These are phyloP conservation scores for Pythium sukuiense DNA, from an alignment of 352 stramenopile genomes.

Conservation along the genomic window DNA sequence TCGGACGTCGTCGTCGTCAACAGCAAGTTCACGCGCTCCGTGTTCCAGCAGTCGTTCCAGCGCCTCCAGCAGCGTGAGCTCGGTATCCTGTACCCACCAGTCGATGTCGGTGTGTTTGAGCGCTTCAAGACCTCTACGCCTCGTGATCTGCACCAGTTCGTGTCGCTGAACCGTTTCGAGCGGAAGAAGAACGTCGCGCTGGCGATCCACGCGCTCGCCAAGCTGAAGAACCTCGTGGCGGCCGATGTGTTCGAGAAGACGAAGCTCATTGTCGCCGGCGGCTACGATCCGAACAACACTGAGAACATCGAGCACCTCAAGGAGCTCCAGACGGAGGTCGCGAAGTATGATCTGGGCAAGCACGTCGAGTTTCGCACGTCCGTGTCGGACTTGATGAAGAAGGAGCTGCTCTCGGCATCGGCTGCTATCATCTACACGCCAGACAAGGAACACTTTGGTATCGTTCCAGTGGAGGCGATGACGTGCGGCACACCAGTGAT, in stretches of 20 bases:
- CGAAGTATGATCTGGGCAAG: conserved; percentile 42
- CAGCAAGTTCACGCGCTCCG: conserved; percentile 92
- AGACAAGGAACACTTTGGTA: conserved; percentile 98
- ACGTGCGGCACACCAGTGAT: conserved; percentile 93
- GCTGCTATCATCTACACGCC: conserved; percentile 96
- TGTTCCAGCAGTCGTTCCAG: conserved; percentile 91
- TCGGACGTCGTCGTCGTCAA: conserved; percentile 96
- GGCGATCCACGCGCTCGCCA: conserved; percentile 77
- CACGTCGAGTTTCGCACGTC: conserved; percentile 90
- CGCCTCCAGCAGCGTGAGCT: conserved; percentile 54
- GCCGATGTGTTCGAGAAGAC: conserved; percentile 47
- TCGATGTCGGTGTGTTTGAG: conserved; percentile 83
- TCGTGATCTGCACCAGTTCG: conserved; percentile 68
- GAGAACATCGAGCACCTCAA: conserved; percentile 96
- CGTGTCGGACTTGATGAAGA: conserved; percentile 87
- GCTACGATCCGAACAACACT: conserved; percentile 94
- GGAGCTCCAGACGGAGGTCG: conserved; percentile 86
- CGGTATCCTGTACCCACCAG: conserved; percentile 94
- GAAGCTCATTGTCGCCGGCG: conserved; percentile 93
- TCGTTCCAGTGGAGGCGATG: conserved; percentile 99
- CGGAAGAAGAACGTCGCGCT: conserved; percentile 97
- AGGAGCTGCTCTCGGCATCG: conserved; percentile 80
- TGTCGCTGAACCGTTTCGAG: conserved; percentile 98
- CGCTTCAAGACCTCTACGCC: conserved; percentile 32
- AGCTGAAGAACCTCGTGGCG: conserved; percentile 46